Evolutionary conservation across 352 stramenopile genomes (phyloP).

Genomic region (Phytophthora vignae): DNA sequence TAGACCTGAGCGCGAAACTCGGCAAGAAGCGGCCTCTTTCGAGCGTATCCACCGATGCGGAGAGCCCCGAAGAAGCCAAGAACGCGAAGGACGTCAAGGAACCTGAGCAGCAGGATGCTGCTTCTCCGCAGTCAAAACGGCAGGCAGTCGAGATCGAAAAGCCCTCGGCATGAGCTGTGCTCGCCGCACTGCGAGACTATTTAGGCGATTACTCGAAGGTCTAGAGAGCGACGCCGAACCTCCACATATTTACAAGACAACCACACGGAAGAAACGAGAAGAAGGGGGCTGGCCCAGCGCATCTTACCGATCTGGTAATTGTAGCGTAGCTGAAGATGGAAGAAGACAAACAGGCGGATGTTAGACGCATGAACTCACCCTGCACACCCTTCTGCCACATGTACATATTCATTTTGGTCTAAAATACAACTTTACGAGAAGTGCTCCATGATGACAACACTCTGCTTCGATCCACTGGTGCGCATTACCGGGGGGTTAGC

Average conservation of each 20-base stretch:
- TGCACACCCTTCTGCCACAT: slow-evolving; percentile 31
- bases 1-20: slow-evolving; percentile 47
- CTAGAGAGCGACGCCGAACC: slow-evolving; percentile 31
- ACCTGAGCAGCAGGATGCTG: slow-evolving; percentile 14
- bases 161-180: slow-evolving; percentile 43
- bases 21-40: slow-evolving; percentile 72
- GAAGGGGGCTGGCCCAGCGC: slow-evolving; percentile 19
- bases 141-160: slow-evolving; percentile 52
- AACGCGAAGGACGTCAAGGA: slow-evolving; percentile 8
- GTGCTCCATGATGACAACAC: slow-evolving; percentile 42
- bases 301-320: slow-evolving; percentile 40
- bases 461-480: slow-evolving; percentile 25
- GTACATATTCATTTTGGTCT: slow-evolving; percentile 52
- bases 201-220: slow-evolving; percentile 43
- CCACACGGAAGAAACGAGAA: slow-evolving; percentile 21
- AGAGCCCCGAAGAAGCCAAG: slow-evolving; percentile 9
- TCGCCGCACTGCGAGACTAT: slow-evolving; percentile 39
- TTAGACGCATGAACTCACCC: slow-evolving; percentile 33
- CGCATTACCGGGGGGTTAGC: slow-evolving; percentile 18
- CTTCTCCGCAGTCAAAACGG: slow-evolving; percentile 49
- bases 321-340: slow-evolving; percentile 43
- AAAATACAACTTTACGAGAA: slow-evolving; percentile 47
- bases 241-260: slow-evolving; percentile 47
- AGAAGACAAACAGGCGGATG: slow-evolving; percentile 32
- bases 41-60: slow-evolving; percentile 21